These are phyloP conservation scores for Cryptosporidium bovis DNA, from an alignment of 169 alveolate species.

Conservation along the genomic window DNA sequence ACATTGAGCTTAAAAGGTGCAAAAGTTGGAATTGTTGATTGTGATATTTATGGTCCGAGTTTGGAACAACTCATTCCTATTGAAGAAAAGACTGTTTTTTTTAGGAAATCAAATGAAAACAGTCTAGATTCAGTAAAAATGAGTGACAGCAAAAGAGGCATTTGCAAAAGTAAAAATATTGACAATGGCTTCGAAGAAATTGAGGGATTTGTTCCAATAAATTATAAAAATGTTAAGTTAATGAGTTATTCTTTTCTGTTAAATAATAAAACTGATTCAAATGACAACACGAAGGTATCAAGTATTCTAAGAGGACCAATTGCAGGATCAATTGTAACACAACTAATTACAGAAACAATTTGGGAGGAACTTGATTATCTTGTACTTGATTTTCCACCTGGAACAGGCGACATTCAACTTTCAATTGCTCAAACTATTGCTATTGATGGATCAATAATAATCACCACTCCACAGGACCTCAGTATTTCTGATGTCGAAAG, in stretches of 20 bases:
- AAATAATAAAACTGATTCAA: constrained; percentile 51
- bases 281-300: constrained; percentile 20
- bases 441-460: constrained; percentile 91
- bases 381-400: constrained; percentile 99
- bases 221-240: constrained; percentile 87
- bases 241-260: constrained; percentile 84
- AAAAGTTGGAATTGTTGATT: constrained; percentile 94
- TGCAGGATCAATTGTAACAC: constrained; percentile 90
- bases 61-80: constrained; percentile 91
- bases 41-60: constrained; percentile 97
- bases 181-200: constrained; percentile 80
- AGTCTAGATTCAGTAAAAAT: constrained; percentile 1
- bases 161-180: constrained; percentile 49
- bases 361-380: constrained; percentile 99
- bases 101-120: constrained; percentile 19
- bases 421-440: constrained; percentile 93
- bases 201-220: constrained; percentile 82
- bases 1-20: constrained; percentile 86
- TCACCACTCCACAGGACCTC: constrained; percentile 94
- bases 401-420: constrained; percentile 98
- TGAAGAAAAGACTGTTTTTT: constrained; percentile 45
- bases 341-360: constrained; percentile 89
- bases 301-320: constrained; percentile 95
- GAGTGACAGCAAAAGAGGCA: constrained; percentile 9
- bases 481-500: constrained; percentile 94